Evolutionary conservation across 345 rosid genomes (phyloP).

Genomic region (Bruguiera gymnorhiza): DNA sequence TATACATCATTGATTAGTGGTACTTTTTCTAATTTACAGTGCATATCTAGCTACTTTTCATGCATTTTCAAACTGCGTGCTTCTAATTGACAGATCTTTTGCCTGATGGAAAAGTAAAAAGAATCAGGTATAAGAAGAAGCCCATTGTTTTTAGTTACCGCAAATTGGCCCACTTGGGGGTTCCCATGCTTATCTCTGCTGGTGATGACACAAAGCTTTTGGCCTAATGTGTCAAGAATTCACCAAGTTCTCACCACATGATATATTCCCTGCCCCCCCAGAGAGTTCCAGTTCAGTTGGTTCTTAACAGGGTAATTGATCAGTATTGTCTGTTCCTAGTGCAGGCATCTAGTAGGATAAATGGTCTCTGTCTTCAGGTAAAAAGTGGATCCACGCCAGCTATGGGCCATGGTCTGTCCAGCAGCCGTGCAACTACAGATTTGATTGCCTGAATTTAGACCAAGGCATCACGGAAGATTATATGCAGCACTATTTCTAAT

Average conservation of each 20-base stretch:
- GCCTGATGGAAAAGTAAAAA: constrained; percentile 49
- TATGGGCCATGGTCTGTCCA: constrained; percentile 35
- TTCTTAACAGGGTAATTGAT: constrained; percentile 48
- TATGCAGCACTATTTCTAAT: constrained; percentile 75
- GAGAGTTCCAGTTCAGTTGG: constrained; percentile 73
- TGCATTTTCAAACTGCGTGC: background rate
- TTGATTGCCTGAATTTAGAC: constrained; percentile 65
- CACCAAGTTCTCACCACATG: constrained; percentile 81
- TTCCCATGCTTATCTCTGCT: constrained; percentile 95
- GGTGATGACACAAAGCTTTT: constrained; percentile 91
- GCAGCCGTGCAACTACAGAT: constrained; percentile 55
- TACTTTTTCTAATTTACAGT: constrained; percentile 4
- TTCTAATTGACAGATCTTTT: constrained; percentile 48
- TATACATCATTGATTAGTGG: constrained; percentile 14
- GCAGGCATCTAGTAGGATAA: constrained; percentile 57
- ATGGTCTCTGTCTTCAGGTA: constrained; percentile 53
- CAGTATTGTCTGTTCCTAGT: constrained; percentile 66
- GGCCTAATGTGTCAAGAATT: constrained; percentile 85
- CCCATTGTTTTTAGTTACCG: constrained; percentile 60
- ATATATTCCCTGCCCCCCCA: constrained; percentile 97
- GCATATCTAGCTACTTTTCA: background rate
- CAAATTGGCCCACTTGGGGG: constrained; percentile 87
- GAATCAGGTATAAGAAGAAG: constrained; percentile 46
- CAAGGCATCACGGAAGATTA: constrained; percentile 66
- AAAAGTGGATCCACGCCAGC: constrained; percentile 30